Base-by-base conservation (phyloP, 2,329 filamentous ascomycete genomes). In the Ascochyta viciae-villosae region DNA sequence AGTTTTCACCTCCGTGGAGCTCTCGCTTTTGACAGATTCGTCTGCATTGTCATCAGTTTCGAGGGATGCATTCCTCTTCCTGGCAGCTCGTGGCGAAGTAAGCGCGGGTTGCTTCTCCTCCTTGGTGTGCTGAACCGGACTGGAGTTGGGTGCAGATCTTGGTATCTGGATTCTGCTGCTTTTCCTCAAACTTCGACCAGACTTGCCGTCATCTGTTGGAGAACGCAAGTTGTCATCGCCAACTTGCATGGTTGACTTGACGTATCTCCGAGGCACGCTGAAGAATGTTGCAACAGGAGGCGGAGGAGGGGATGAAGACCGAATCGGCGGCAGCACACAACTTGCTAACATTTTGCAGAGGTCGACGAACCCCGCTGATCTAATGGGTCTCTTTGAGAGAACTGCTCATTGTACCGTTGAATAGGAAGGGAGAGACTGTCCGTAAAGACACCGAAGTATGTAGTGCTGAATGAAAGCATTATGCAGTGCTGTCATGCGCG, bases 201-300 rank as follows among this genome's bases (percentile, higher is more conserved):
- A 51, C 51, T 63, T 71, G 29, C 60, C 48, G 19, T 66, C 65
- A 50, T 71, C 71, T 58, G 60, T 62, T 23, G 56, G 37, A 10
- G 62, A 61, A 16, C 41, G 50, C 15, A 50, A 53, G 34, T 47
- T 49, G 50, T 63, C 58, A 23, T 66, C 57, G 54, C 59, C 58
- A 35, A 60, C 58, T 31, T 71, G 67, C 70, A 73, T 74, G 33
- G 63, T 74, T 43, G 68, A 67, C 58, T 62, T 69, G 57, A 67
- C 59, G 70, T 75, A 74, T 61, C 68, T 69, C 55, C 72, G 66
- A 19, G 72, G 69, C 29, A 74, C 66, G 61, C 69, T 65, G 66
- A 65, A 73, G 54, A 74, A 74, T 34, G 66, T 73, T 51, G 67
- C 71, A 51, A 74, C 62, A 54, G 64, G 66, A 59, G 61, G 46